Conservation (phyloP, 805 yeast species). For the Torulaspora franciscae region DNA sequence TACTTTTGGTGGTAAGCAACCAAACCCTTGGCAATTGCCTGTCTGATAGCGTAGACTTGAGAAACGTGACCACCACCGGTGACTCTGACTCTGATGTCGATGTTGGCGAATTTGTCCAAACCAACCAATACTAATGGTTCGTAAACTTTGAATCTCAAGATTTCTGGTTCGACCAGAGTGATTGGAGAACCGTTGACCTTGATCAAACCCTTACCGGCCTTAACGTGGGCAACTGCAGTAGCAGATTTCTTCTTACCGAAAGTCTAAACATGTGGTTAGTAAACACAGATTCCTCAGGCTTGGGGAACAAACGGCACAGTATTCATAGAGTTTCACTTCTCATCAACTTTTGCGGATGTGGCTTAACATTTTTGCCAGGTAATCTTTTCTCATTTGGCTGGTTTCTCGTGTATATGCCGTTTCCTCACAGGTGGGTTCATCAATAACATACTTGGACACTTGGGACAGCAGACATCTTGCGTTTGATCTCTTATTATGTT, state of each 20-base stretch:
- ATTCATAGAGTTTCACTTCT: too few species aligned
- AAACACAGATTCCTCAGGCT: not conserved
- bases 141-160: constrained; percentile 98
- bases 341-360: too few species aligned
- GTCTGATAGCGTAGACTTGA: constrained; percentile 99
- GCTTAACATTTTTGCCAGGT: too few species aligned
- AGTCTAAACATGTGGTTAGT: constrained; percentile 52
- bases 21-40: constrained; percentile 99
- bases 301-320: not conserved
- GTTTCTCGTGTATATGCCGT: not conserved
- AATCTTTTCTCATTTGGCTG: not conserved
- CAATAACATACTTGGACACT: constrained; percentile 79
- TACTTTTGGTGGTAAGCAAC: constrained; percentile 99
- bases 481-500: constrained; percentile 23
- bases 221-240: constrained; percentile 99
- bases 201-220: constrained; percentile 98
- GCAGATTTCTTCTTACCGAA: constrained; percentile 99
- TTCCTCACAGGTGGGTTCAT: not conserved
- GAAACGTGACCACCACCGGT: constrained; percentile 99
- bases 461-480: constrained; percentile 68
- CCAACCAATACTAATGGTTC: constrained; percentile 98
- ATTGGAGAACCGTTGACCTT: constrained; percentile 99
- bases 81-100: constrained; percentile 98
- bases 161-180: constrained; percentile 98
- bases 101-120: constrained; percentile 95